A percentile compares a stretch with the other conserved stretches of the same genome.
phyloP scores from a whole-genome alignment of 2,329 filamentous ascomycete species.

The Pseudocercospora fuligena region DNA sequence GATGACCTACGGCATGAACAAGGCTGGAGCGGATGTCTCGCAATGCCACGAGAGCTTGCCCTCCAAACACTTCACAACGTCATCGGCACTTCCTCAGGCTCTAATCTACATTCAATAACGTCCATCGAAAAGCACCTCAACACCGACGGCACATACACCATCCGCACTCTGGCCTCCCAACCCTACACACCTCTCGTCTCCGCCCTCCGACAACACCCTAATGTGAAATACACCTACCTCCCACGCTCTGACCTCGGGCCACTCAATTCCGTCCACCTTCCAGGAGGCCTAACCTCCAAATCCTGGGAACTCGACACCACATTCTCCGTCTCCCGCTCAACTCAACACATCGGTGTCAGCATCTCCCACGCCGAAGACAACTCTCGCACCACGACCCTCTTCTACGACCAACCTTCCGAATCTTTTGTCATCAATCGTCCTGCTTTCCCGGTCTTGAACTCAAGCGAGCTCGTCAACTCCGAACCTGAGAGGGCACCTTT shows the following conservation, averaged over 20 bases:
- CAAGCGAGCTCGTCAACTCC: conserved; percentile 42
- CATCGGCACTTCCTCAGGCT: conserved; percentile 41
- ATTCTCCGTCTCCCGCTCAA: conserved; percentile 30
- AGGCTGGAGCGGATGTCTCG: conserved; percentile 57
- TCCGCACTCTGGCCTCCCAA: conserved; percentile 49
- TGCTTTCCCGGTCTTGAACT: conserved; percentile 37
- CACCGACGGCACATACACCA: conserved; percentile 41
- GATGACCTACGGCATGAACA: conserved; percentile 50
- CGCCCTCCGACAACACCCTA: conserved; percentile 35
- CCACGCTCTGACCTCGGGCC: conserved; percentile 1
- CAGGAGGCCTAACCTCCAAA: conserved; percentile 20
- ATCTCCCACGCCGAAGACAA: conserved; percentile 34
- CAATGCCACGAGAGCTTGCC: conserved; percentile 52
- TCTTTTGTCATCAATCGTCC: conserved; percentile 49
- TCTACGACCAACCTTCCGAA: conserved; percentile 46
- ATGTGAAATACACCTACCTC: conserved; percentile 18
- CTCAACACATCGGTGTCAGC: conserved; percentile 29
- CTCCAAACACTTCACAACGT: conserved; percentile 48
- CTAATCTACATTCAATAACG: conserved; percentile 47
- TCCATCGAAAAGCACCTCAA: conserved; percentile 45
- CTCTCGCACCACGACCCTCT: conserved; percentile 44
- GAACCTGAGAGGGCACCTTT: conserved; percentile 46
- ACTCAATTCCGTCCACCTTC: conserved; percentile 15
- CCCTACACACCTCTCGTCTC: conserved; percentile 28
- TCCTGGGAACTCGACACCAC: conserved; percentile 34